Percentiles rank a stretch among this genome's conserved stretches.
Evolutionary conservation across 2,329 filamentous ascomycete genomes (phyloP).

Genomic region (Coniochaeta sp.): DNA sequence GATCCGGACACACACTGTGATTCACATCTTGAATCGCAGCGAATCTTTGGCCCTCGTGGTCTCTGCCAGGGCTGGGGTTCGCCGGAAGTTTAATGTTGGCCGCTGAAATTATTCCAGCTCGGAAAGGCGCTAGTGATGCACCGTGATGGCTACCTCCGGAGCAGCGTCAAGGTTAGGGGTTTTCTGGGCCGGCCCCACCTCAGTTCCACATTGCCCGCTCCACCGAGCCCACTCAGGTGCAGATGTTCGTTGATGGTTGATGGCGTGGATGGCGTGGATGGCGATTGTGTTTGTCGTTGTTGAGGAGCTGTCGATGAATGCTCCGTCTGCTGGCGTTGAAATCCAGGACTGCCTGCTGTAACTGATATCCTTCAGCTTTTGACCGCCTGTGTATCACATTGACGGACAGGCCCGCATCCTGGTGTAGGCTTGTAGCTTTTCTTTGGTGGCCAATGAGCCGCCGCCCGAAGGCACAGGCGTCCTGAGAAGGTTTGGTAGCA

Average conservation of each 20-base stretch:
- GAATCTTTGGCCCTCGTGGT: background rate
- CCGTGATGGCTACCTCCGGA: background rate
- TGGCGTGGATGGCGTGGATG: no score
- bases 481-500: no score
- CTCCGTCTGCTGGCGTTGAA: no score
- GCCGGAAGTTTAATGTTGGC: background rate
- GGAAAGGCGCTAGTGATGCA: background rate
- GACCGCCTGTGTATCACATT: no score
- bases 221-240: background rate
- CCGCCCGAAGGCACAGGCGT: no score
- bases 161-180: background rate
- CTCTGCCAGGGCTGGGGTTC: background rate
- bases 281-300: no score
- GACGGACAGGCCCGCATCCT: no score
- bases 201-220: background rate
- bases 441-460: background rate
- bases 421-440: background rate
- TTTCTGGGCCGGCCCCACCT: background rate
- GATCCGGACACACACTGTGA: background rate
- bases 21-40: background rate
- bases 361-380: no score
- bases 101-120: background rate
- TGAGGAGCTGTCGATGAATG: no score
- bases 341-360: no score
- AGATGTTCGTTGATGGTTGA: background rate